phyloP scores from a whole-genome alignment of 495 filamentous ascomycete species.

The Aspergillus olivimuriae region DNA sequence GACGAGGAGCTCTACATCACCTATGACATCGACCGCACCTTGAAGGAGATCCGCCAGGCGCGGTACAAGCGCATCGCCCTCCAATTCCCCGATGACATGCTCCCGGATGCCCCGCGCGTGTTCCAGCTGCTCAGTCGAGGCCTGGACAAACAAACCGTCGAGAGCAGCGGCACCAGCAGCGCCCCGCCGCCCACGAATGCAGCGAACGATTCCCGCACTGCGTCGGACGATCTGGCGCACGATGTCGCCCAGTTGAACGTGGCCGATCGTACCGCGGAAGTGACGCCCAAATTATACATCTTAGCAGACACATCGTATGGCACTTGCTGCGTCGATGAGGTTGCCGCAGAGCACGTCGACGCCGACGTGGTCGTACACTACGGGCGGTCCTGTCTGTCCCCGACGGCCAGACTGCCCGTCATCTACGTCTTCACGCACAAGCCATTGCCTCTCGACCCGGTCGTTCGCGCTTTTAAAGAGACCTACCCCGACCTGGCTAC shows the following conservation, averaged over 20 bases:
- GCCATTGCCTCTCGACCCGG: slow-evolving; percentile 49
- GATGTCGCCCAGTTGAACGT: slow-evolving; percentile 27
- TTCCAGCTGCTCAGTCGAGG: slow-evolving; percentile 59
- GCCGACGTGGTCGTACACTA: slow-evolving; percentile 95
- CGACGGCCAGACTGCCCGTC: slow-evolving; percentile 81
- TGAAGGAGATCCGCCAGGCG: slow-evolving; percentile 62
- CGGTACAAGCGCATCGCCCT: slow-evolving; percentile 75
- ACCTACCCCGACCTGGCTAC: slow-evolving; percentile 57
- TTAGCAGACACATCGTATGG: slow-evolving; percentile 96
- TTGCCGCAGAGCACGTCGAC: slow-evolving; percentile 88
- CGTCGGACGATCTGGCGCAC: slow-evolving; percentile 17
- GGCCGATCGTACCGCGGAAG: slow-evolving; percentile 20
- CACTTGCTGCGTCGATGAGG: slow-evolving; percentile 94
- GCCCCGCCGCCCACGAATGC: slow-evolving; percentile 4
- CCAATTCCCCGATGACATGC: slow-evolving; percentile 91
- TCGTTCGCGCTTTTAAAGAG: slow-evolving; percentile 56
- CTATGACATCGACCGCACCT: slow-evolving; percentile 83
- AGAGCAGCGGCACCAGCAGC: slow-evolving; percentile 8
- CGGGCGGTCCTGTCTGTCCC: slow-evolving; percentile 84
- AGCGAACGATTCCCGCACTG: slow-evolving; percentile 11
- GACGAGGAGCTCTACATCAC: slow-evolving; percentile 68
- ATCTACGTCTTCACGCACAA: slow-evolving; percentile 86
- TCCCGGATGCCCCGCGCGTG: slow-evolving; percentile 77
- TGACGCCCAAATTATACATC: slow-evolving; percentile 63
- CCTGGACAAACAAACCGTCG: slow-evolving; percentile 37